Conservation (phyloP, 2,329 filamentous ascomycete species). For the Neofusicoccum sp. region DNA sequence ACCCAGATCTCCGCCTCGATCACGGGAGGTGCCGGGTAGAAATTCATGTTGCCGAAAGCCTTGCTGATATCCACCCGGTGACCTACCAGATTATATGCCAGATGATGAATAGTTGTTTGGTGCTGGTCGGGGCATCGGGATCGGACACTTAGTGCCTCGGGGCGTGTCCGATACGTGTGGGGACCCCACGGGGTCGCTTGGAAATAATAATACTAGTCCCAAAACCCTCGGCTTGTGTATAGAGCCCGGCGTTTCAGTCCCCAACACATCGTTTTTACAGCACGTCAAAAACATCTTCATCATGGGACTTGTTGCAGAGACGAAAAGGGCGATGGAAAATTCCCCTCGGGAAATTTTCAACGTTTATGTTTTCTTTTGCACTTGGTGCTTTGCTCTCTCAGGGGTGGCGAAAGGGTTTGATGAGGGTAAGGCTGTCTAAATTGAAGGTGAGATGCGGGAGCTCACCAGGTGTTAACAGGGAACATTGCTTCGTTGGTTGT, state of each 20-base stretch:
- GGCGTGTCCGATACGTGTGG: neutral
- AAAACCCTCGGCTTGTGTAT: no score
- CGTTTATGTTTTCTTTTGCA: neutral
- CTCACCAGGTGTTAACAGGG: neutral
- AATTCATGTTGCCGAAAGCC: constrained; percentile 31
- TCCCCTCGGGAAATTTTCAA: neutral
- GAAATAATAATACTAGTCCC: neutral
- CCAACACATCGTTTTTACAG: neutral
- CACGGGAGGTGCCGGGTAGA: constrained; percentile 33
- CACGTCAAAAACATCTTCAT: neutral
- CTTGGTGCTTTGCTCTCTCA: neutral
- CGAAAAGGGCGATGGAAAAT: neutral
- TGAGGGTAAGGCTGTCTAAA: neutral
- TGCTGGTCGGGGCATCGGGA: no score
- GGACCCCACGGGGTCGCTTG: neutral
- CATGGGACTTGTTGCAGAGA: neutral
- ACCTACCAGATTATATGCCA: neutral
- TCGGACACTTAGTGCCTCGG: neutral
- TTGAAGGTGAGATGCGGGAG: neutral
- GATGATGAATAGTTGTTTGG: no score
- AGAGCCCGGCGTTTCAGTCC: no score
- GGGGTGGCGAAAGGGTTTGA: neutral
- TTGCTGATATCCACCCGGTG: neutral
- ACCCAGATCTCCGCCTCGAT: constrained; percentile 38
- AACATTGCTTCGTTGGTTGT: neutral